Conservation (phyloP, 371 early-diverging fungal genomes). For the Amoeboaphelidium occidentale region DNA sequence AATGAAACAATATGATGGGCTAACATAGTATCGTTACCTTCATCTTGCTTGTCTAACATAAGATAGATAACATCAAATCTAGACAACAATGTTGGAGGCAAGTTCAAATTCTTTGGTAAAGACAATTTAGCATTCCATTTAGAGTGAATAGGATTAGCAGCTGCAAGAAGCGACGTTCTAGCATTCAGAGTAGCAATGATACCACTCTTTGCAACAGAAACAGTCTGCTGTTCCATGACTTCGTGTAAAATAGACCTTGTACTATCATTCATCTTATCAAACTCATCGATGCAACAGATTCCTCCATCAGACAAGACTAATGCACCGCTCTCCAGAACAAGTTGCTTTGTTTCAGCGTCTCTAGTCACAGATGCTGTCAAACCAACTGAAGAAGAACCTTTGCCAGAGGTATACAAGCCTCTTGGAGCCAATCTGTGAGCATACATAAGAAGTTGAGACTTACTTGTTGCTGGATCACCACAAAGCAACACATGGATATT, state of each 20-base stretch:
- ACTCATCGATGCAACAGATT: constrained; percentile 99
- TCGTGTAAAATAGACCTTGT: constrained; percentile 96
- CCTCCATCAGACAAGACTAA: constrained; percentile 95
- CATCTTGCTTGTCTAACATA: constrained; percentile 73
- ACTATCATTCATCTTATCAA: constrained; percentile 94
- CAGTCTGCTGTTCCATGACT: constrained; percentile 99
- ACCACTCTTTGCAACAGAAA: constrained; percentile 98
- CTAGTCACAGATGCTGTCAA: constrained; percentile 95
- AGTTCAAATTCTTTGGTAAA: constrained; percentile 83
- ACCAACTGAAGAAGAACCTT: constrained; percentile 97
- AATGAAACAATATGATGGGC: constrained; percentile 66
- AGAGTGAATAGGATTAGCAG: constrained; percentile 93
- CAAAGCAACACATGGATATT: constrained; percentile 95
- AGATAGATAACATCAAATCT: constrained; percentile 87
- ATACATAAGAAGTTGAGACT: constrained; percentile 88
- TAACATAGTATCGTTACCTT: constrained; percentile 55
- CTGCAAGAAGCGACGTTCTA: constrained; percentile 89
- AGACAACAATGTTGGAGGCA: constrained; percentile 86
- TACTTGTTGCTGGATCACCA: constrained; percentile 98
- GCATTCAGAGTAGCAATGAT: constrained; percentile 98
- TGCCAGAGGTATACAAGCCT: constrained; percentile 97
- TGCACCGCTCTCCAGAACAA: constrained; percentile 97
- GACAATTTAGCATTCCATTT: constrained; percentile 67
- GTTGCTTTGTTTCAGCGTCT: constrained; percentile 87
- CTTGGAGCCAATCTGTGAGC: constrained; percentile 90